Conservation (phyloP, 2,329 filamentous ascomycete genomes). For the Teratosphaeria epicoccoides region DNA sequence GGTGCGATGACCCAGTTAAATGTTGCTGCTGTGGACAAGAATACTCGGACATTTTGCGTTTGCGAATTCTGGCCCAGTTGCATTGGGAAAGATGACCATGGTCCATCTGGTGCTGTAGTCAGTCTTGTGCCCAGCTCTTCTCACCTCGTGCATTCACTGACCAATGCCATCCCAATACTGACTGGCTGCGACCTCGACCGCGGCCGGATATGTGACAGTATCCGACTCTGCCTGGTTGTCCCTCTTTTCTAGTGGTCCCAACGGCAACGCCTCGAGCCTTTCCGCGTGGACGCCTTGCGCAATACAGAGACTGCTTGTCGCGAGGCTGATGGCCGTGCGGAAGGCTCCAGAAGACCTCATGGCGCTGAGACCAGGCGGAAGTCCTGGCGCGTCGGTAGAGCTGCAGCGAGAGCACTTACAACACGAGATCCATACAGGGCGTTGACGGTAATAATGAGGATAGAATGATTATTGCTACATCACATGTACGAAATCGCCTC, state of each 20-base stretch:
- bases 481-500: not conserved
- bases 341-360: not conserved
- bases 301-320: not conserved
- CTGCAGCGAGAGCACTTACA: not conserved
- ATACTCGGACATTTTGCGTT: slow-evolving; percentile 24
- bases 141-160: not conserved
- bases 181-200: slow-evolving; percentile 25
- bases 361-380: not conserved
- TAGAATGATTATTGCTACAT: not conserved
- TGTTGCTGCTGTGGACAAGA: slow-evolving; percentile 23
- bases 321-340: not conserved
- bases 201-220: slow-evolving; percentile 19
- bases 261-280: not conserved
- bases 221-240: slow-evolving; percentile 3
- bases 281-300: not conserved
- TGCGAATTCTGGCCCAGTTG: slow-evolving; percentile 21
- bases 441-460: not conserved
- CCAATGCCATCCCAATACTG: slow-evolving; percentile 30
- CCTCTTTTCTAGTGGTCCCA: slow-evolving; percentile 1
- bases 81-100: slow-evolving; percentile 29
- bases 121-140: not conserved
- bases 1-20: slow-evolving; percentile 21
- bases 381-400: not conserved
- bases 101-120: slow-evolving; percentile 15
- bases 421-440: not conserved